A percentile compares a stretch with the other conserved stretches of the same genome.
These are phyloP conservation scores for Citrus mangshanensis DNA, from an alignment of 345 rosid species.

Conservation along the genomic window DNA sequence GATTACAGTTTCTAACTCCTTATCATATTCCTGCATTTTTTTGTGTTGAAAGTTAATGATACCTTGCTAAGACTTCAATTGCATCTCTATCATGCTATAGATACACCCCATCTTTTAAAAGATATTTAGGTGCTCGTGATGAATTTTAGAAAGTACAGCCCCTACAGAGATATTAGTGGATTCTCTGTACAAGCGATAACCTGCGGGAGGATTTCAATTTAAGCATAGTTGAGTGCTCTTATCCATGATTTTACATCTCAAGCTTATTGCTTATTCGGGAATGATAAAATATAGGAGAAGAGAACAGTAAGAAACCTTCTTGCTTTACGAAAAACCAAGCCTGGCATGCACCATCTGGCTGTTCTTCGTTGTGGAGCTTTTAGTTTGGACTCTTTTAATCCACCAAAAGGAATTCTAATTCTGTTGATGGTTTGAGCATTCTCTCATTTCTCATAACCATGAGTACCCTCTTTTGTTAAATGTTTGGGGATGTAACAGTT, in stretches of 20 bases:
- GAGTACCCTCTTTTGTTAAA: neutral
- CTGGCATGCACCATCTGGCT: neutral
- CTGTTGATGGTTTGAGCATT: neutral
- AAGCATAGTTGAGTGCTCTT: neutral
- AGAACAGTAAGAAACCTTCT: neutral
- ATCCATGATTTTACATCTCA: neutral
- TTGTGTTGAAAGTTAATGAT: neutral
- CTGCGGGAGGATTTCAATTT: neutral
- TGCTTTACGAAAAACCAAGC: neutral
- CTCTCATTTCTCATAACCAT: neutral
- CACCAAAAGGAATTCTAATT: neutral
- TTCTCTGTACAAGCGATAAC: neutral
- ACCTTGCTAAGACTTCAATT: neutral
- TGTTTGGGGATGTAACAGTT: neutral
- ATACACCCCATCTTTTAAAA: neutral
- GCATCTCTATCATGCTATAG: neutral
- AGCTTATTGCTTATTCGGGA: neutral
- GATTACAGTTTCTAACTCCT: neutral
- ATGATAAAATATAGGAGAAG: neutral
- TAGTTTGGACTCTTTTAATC: neutral
- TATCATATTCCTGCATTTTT: neutral
- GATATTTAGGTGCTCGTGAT: neutral
- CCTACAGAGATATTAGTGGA: neutral
- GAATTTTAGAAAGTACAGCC: neutral
- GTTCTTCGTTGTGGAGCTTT: neutral